Conservation (phyloP, 129 eudicot genomes). For the Glebionis coronaria region DNA sequence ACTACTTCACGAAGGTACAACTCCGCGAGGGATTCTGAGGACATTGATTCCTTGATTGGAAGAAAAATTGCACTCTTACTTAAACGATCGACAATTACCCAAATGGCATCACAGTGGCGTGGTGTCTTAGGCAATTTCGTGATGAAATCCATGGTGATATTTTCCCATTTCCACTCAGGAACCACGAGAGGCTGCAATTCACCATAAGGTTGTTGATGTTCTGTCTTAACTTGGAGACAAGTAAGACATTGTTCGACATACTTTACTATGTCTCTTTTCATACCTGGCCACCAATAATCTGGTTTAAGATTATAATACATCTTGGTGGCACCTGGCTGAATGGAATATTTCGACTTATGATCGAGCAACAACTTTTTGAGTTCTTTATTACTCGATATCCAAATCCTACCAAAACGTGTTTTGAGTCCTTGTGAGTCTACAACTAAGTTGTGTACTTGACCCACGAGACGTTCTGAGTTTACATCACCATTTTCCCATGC, state of each 20-base stretch:
- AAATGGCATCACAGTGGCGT: neutral
- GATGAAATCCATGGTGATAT: neutral
- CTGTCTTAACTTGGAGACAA: too few relatives aligned
- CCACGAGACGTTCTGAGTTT: neutral
- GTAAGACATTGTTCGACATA: too few relatives aligned
- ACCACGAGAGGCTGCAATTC: too few relatives aligned
- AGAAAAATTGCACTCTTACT: too few relatives aligned
- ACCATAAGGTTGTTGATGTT: too few relatives aligned
- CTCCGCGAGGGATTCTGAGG: neutral
- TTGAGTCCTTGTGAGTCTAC: neutral
- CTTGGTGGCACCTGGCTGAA: neutral
- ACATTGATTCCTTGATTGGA: neutral
- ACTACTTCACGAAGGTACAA: neutral
- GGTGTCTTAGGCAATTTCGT: neutral
- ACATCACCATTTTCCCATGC: neutral
- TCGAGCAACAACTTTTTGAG: neutral
- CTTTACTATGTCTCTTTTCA: too few relatives aligned
- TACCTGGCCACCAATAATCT: neutral
- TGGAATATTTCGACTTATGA: neutral
- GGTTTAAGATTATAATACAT: neutral
- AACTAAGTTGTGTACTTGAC: neutral
- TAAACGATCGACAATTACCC: neutral
- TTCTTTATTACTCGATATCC: neutral
- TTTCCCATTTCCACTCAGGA: too few relatives aligned
- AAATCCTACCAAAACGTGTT: neutral